Evolutionary conservation across 148 eudicot species (phyloP), one percentile per base, ranked within the genome.

Genomic region (Arctostaphylos glauca): DNA sequence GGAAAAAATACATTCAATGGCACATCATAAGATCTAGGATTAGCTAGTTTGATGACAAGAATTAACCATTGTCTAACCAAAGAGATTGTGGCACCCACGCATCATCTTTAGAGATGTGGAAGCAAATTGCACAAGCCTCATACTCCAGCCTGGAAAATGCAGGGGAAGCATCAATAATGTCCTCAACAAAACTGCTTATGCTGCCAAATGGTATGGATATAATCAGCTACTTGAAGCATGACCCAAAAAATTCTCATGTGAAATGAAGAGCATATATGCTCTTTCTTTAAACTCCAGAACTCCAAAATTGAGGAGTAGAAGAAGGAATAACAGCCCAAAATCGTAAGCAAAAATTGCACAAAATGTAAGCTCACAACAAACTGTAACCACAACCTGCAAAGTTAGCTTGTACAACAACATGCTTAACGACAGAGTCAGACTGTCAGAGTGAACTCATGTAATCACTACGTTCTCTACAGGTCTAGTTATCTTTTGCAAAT

Each of bases 121-220:
- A 89, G 87, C 87, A 89, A 85, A 90, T 81, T 78, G 88, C 83
- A 86, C 74, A 77, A 82, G 89, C 88, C 88, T 90, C 90, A 86
- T 73, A 87, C 87, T 91, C 86, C 83, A 88, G 87, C 90, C 95
- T 92, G 95, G 91, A 94, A 92, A 82, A 90, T 72, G 86, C 88
- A 90, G 90, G 84, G 85, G 90, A 92, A 87, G 87, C 82, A 90
- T 94, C 90, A 92, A 92, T 85, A 89, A 80, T 81, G 75, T 89
- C 89, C 86, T 85, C 48, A 87, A 82, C 19, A 82, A 59, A 86
- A 83, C 77, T 81, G 74, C 80, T 76, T 81, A 88, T 21, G 74
- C 82, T 67, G 23, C 78, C 88, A 90, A 87, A 85, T 72, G 75
- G 56, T 56, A 81, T 84, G 81, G 70, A 54, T 62, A 43, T 55